These are phyloP conservation scores for Schizophyllum amplum DNA, from an alignment of 1,284 basidiomycete species.

Conservation along the genomic window DNA sequence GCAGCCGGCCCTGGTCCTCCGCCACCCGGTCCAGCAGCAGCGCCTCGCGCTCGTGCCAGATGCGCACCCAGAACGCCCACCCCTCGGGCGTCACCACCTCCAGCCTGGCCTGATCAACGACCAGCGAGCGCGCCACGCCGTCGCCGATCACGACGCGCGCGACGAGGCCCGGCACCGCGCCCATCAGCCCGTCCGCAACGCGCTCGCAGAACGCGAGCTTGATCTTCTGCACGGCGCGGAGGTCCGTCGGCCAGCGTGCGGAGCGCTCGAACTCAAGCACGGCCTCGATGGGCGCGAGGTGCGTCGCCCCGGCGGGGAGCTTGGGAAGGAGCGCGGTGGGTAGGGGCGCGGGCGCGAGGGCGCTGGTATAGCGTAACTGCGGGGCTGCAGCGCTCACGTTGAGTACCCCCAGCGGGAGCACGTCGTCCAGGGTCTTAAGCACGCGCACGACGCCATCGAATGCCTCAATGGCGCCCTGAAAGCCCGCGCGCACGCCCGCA, in stretches of 20 bases:
- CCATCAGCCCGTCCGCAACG: slow-evolving; percentile 58
- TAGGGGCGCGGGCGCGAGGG: slow-evolving; percentile 66
- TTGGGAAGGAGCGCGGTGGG: slow-evolving; percentile 33
- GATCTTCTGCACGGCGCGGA: slow-evolving; percentile 88
- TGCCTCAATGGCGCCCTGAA: slow-evolving; percentile 70
- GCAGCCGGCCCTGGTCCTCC: slow-evolving; percentile 29
- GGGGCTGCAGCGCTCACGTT: slow-evolving; percentile 72
- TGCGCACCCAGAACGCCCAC: slow-evolving; percentile 79
- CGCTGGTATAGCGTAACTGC: slow-evolving; percentile 76
- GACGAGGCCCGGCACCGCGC: slow-evolving; percentile 38
- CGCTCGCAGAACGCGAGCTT: slow-evolving; percentile 91
- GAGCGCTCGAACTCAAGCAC: slow-evolving; percentile 88
- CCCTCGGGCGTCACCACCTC: slow-evolving; percentile 80
- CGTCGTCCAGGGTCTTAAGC: slow-evolving; percentile 73
- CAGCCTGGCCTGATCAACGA: slow-evolving; percentile 66
- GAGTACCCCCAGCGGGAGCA: slow-evolving; percentile 76
- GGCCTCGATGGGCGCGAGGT: slow-evolving; percentile 64
- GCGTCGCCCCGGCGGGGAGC: slow-evolving; percentile 52
- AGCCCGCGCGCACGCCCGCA: slow-evolving; percentile 49
- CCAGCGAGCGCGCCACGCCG: slow-evolving; percentile 38
- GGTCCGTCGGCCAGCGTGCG: slow-evolving; percentile 91
- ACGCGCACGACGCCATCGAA: slow-evolving; percentile 77
- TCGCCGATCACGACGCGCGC: slow-evolving; percentile 55
- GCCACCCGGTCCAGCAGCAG: slow-evolving; percentile 71
- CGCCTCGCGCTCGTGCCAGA: slow-evolving; percentile 86